These are phyloP conservation scores for Prunus persica DNA, from an alignment of 306 rosid species.

Conservation along the genomic window Prunus_persica_NCBIv2 NC_034012.1:537001-537500, in stretches of 20 bases:
- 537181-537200: neutral
- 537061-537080: constrained; percentile 29
- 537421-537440: too few relatives aligned
- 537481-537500: neutral
- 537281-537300: neutral
- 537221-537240: neutral
- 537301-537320: neutral
- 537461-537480: neutral
- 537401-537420: constrained; percentile 1
- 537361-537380: neutral
- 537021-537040: constrained; percentile 45
- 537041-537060: constrained; percentile 47
- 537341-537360: constrained; percentile 15
- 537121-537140: constrained; percentile 17
- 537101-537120: constrained; percentile 35
- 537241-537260: neutral
- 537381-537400: neutral
- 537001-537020: constrained; percentile 38
- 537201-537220: neutral
- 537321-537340: neutral
- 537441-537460: neutral
- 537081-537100: constrained; percentile 19
- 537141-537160: too few relatives aligned
- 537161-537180: too few relatives aligned
- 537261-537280: constrained; percentile 45